Evolutionary conservation across 202 grass and related monocot genomes (phyloP).

Genomic region (Thinopyrum obtusiflorum): DNA sequence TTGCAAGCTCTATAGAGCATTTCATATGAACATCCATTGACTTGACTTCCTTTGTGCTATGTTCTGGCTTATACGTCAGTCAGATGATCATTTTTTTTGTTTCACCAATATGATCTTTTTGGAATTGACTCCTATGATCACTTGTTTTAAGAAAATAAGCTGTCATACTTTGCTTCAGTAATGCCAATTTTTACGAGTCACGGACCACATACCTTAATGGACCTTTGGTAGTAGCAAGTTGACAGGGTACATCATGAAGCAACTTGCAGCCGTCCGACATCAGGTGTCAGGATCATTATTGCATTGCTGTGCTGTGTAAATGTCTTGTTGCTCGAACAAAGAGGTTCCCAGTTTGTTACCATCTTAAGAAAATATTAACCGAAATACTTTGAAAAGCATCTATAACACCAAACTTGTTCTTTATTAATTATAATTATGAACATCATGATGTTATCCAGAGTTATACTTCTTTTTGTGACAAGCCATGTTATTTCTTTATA

Average conservation of each 20-base stretch:
- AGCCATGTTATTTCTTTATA: constrained; percentile 30
- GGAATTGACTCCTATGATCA: background rate
- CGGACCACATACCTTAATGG: background rate
- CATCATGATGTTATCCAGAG: background rate
- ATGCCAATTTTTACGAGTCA: background rate
- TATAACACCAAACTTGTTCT: background rate
- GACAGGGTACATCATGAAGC: background rate
- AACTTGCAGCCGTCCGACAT: background rate
- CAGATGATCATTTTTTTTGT: background rate
- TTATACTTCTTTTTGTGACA: constrained; percentile 16
- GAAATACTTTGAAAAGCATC: background rate
- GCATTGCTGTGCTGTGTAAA: background rate
- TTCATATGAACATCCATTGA: background rate
- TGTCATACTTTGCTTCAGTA: background rate
- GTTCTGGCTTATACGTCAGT: background rate
- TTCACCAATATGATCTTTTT: background rate
- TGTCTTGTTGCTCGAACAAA: background rate
- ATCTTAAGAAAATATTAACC: background rate
- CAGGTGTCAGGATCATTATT: background rate
- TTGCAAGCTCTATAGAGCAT: background rate
- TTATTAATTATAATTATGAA: background rate
- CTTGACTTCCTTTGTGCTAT: background rate
- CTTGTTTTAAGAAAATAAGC: background rate
- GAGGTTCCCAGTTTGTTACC: background rate
- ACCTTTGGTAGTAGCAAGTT: constrained; percentile 6